Percentiles rank a stretch among this genome's conserved stretches.
Evolutionary conservation across 441 rosid species (phyloP).

Genomic region (Arabidopsis lyrata): DNA sequence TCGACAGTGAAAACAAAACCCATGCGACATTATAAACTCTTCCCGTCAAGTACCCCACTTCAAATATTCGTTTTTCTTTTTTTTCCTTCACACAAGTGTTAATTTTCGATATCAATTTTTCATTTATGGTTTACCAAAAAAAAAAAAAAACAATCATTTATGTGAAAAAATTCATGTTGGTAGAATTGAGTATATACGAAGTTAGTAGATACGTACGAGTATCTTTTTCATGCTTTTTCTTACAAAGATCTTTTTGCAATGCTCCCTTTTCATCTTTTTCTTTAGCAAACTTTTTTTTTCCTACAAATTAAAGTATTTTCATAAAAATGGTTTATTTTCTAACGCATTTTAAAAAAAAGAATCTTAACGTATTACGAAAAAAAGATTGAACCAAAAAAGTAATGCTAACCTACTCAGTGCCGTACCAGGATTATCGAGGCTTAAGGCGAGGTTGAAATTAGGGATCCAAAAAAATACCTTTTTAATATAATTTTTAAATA

Average conservation of each 20-base stretch:
- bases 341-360: neutral
- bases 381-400: neutral
- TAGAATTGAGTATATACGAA: constrained; percentile 3
- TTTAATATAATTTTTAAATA: no score
- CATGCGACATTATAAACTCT: constrained; percentile 13
- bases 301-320: constrained; percentile 9
- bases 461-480: no score
- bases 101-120: neutral
- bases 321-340: neutral
- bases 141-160: neutral
- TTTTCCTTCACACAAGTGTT: neutral
- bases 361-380: neutral
- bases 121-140: neutral
- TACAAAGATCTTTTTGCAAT: constrained; percentile 30
- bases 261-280: constrained; percentile 35
- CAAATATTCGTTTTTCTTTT: constrained; percentile 25
- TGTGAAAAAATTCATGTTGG: neutral
- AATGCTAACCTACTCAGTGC: neutral
- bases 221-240: constrained; percentile 43
- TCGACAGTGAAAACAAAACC: constrained; percentile 29
- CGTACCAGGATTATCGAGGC: no score
- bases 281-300: constrained; percentile 13
- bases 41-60: no score
- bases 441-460: no score
- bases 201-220: constrained; percentile 41